These are phyloP conservation scores for Starmerella asiatica DNA, from an alignment of 805 yeast genomes.

Conservation along the genomic window DNA sequence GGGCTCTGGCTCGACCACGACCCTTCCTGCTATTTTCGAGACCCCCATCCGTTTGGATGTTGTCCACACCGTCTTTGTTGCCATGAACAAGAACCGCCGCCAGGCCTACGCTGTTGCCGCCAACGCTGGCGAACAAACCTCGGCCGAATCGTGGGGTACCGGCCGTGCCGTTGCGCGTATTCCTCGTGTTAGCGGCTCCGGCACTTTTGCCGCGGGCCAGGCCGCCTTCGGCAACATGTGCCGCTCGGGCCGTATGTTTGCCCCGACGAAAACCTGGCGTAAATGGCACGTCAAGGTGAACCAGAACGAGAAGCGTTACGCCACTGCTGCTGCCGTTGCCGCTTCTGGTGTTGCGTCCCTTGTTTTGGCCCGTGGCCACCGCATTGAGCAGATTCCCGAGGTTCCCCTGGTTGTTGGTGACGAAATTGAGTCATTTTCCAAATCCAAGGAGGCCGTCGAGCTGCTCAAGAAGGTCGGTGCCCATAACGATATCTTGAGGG, in stretches of 20 bases:
- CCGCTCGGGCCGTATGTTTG: conserved; percentile 99
- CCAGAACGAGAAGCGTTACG: conserved; percentile 99
- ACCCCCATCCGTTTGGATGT: conserved; percentile 99
- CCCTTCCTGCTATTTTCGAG: conserved; percentile 96
- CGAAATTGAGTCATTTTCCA: conserved; percentile 81
- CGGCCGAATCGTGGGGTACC: conserved; percentile 99
- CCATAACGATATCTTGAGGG: conserved; percentile 95
- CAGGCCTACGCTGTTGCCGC: conserved; percentile 99
- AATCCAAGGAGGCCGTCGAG: conserved; percentile 98
- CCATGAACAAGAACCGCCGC: conserved; percentile 99
- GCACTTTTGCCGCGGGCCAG: conserved; percentile 99
- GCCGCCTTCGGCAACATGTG: conserved; percentile 99
- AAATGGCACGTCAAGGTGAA: conserved; percentile 99
- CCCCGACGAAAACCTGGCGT: conserved; percentile 99
- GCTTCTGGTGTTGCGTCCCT: conserved; percentile 97
- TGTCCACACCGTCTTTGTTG: conserved; percentile 97
- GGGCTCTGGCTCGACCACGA: conserved; percentile 67
- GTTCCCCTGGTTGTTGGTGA: conserved; percentile 93
- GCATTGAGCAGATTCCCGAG: conserved; percentile 95
- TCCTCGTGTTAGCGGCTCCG: conserved; percentile 99
- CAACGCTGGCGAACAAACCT: conserved; percentile 99
- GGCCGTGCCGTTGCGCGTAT: conserved; percentile 99
- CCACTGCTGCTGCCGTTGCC: conserved; percentile 99
- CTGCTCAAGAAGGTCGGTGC: conserved; percentile 97
- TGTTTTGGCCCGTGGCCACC: conserved; percentile 99